Evolutionary conservation across 768 basidiomycete species (phyloP).

Genomic region (Chlorophyllum brunneum): DNA sequence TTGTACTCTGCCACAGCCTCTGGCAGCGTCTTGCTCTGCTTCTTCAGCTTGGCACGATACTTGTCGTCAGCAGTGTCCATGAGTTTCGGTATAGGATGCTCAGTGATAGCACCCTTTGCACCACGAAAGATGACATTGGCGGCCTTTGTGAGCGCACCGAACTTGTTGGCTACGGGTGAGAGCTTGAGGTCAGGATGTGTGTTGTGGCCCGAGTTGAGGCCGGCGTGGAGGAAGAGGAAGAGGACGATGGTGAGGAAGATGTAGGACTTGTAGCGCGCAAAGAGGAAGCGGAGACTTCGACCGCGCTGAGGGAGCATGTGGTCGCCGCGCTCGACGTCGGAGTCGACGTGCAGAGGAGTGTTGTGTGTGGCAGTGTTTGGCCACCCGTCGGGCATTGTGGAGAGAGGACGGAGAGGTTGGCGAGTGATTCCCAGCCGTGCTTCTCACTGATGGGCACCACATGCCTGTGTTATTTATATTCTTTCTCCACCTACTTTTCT

Average conservation of each 20-base stretch:
- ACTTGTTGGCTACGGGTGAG: slow-evolving; percentile 17
- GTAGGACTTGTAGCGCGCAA: slow-evolving; percentile 26
- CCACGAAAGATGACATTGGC: slow-evolving; percentile 16
- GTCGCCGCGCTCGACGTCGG: neutral
- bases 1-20: slow-evolving; percentile 83
- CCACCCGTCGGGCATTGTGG: neutral
- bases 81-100: slow-evolving; percentile 82
- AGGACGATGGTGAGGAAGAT: slow-evolving; percentile 39
- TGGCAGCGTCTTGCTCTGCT: slow-evolving; percentile 77
- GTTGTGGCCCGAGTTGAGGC: slow-evolving; percentile 39
- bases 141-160: slow-evolving; percentile 17
- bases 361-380: slow-evolving; percentile 7
- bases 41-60: slow-evolving; percentile 59
- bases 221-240: slow-evolving; percentile 46
- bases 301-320: neutral
- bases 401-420: neutral
- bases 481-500: neutral
- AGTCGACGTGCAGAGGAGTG: neutral
- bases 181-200: slow-evolving; percentile 18
- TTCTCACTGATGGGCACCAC: neutral
- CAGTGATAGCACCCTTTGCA: slow-evolving; percentile 18
- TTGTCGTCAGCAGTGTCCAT: slow-evolving; percentile 80
- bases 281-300: neutral
- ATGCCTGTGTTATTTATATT: neutral
- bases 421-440: neutral